Evolutionary conservation across 208 protist genomes (phyloP).

Genomic region (Leishmania tropica): DNA sequence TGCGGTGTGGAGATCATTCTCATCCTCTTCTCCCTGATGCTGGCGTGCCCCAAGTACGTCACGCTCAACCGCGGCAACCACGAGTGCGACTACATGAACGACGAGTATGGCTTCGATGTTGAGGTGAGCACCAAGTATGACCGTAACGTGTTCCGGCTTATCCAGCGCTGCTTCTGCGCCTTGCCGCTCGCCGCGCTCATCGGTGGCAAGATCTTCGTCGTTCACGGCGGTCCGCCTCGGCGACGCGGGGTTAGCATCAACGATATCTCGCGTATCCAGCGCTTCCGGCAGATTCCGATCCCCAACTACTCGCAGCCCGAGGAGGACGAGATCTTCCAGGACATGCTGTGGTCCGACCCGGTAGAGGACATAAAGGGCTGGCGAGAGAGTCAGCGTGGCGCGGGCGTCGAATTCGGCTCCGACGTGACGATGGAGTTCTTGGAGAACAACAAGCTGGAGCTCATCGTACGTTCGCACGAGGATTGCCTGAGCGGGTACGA

Average conservation of each 20-base stretch:
- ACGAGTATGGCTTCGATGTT: slow-evolving; percentile 99
- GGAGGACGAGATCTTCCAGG: slow-evolving; percentile 95
- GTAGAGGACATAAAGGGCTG: slow-evolving; percentile 76
- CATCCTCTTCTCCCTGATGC: slow-evolving; percentile 96
- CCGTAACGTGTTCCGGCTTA: slow-evolving; percentile 85
- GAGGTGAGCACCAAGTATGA: slow-evolving; percentile 99
- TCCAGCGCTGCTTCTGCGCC: slow-evolving; percentile 90
- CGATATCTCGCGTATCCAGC: slow-evolving; percentile 85
- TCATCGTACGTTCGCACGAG: slow-evolving; percentile 96
- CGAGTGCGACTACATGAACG: slow-evolving; percentile 94
- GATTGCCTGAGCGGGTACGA: slow-evolving; percentile 94
- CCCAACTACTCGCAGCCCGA: slow-evolving; percentile 86
- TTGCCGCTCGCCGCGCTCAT: slow-evolving; percentile 86
- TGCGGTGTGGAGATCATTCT: slow-evolving; percentile 97
- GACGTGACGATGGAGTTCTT: slow-evolving; percentile 95
- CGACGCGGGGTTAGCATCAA: slow-evolving; percentile 77
- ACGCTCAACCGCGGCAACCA: slow-evolving; percentile 97
- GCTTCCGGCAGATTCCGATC: slow-evolving; percentile 90
- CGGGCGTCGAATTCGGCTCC: slow-evolving; percentile 95
- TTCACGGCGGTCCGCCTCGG: slow-evolving; percentile 85
- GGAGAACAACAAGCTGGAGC: slow-evolving; percentile 92
- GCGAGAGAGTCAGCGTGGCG: slow-evolving; percentile 92
- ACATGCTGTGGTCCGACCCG: slow-evolving; percentile 97
- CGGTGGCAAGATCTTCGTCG: slow-evolving; percentile 79
- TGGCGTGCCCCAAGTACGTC: slow-evolving; percentile 92